phyloP scores from a whole-genome alignment of 2,329 filamentous ascomycete genomes.

The Nemania abortiva region DNA sequence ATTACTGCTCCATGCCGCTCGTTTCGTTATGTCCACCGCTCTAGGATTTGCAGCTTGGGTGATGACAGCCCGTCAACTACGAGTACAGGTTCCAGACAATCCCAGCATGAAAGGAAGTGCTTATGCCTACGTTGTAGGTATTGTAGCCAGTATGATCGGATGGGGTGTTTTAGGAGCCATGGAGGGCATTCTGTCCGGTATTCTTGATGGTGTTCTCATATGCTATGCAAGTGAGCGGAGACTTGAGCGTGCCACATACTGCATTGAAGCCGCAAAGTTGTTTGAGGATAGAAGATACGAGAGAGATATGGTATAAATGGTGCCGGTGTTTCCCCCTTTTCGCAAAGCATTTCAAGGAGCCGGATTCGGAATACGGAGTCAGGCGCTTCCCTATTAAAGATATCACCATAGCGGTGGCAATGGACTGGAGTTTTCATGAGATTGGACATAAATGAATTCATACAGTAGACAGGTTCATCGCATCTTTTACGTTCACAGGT shows the following conservation, averaged over 20 bases:
- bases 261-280: conserved; percentile 88
- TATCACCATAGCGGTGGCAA: conserved; percentile 16
- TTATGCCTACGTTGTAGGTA: conserved; percentile 93
- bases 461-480: conserved; percentile 28
- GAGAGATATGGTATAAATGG: conserved; percentile 50
- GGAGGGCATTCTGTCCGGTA: conserved; percentile 87
- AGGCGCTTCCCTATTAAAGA: conserved; percentile 25
- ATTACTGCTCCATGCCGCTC: conserved; percentile 88
- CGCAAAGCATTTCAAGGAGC: conserved; percentile 34
- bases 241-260: conserved; percentile 81
- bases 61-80: conserved; percentile 83
- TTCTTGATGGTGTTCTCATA: conserved; percentile 88
- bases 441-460: conserved; percentile 33
- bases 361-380: conserved; percentile 26
- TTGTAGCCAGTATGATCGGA: conserved; percentile 93
- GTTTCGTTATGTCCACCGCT: conserved; percentile 89
- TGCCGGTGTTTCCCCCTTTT: conserved; percentile 19
- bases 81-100: conserved; percentile 67
- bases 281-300: conserved; percentile 74
- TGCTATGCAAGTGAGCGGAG: conserved; percentile 93
- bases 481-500: conserved; percentile 8
- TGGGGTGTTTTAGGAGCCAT: conserved; percentile 93
- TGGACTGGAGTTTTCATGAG: conserved; percentile 31
- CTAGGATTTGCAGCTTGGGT: conserved; percentile 98
- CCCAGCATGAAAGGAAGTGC: conserved; percentile 78